phyloP scores from a whole-genome alignment of 345 rosid genomes.

The Passiflora organensis region DNA sequence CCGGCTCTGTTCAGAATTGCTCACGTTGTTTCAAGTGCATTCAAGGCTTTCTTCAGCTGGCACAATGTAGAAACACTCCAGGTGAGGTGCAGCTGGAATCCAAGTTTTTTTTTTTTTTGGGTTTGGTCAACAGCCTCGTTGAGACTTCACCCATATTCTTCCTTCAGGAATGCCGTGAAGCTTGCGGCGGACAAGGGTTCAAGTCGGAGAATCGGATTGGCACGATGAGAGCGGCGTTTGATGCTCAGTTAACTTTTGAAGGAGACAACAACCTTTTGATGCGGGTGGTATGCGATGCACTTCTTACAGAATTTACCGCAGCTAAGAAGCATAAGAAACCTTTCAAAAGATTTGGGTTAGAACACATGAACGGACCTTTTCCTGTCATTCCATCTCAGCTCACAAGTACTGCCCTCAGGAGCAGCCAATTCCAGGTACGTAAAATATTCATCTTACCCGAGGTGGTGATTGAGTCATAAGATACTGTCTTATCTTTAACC shows the following conservation, averaged over 20 bases:
- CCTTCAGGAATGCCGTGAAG: conserved; percentile 83
- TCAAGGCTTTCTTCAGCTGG: conserved; percentile 77
- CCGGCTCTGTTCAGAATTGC: conserved; percentile 66
- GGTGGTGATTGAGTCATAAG: too few relatives aligned
- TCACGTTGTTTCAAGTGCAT: conserved; percentile 81
- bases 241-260: too few relatives aligned
- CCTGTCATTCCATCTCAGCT: conserved; percentile 65
- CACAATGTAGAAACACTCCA: conserved; percentile 93
- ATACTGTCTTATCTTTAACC: too few relatives aligned
- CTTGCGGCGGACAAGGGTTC: too few relatives aligned
- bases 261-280: conserved; percentile 87
- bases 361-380: conserved; percentile 69
- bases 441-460: conserved; percentile 4
- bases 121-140: neutral
- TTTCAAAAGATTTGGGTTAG: conserved; percentile 67
- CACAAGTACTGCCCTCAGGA: conserved; percentile 58
- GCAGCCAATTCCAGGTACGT: conserved; percentile 65
- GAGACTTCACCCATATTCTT: neutral
- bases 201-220: too few relatives aligned
- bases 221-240: too few relatives aligned
- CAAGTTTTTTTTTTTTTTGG: neutral
- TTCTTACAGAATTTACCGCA: conserved; percentile 56
- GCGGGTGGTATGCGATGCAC: conserved; percentile 97
- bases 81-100: conserved; percentile 38
- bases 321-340: conserved; percentile 63